Evolutionary conservation across 2,329 filamentous ascomycete species (phyloP), one percentile per base, ranked within the genome.

Genomic region (Fusarium verrucosum): DNA sequence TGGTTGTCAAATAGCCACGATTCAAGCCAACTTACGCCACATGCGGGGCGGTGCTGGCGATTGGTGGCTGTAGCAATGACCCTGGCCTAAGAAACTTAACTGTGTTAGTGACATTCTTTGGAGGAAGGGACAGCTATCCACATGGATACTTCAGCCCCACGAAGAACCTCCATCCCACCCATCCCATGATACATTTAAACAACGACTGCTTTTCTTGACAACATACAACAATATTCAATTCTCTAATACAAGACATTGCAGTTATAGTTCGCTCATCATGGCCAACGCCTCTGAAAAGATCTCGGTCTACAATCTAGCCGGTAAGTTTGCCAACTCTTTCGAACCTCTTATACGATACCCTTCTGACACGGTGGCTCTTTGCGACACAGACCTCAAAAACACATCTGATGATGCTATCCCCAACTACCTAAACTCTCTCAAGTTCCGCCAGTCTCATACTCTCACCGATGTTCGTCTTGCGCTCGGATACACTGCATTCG

Each of bases 331-430:
- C 3, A 26, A 30, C 30, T 41, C 25, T 33, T 28, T 26, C 19
- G 28, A 45, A 33, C 36, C 45, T 33, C 30, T 43, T 46, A 42
- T 46, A 57, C 26, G 19, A 37, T 33, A 7, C n/a, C 28, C 58
- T 68, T 61, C 68, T 72, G 60, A 72, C 70, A 72, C 70, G 44
- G 62, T 72, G 70, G 68, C 70, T 68, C 62, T 50, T 65, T 37
- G 42, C 58, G 40, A 55, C 47, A 41, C 53, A 96, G 95, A 98
- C 76, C 89, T 99, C 66, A 98, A 98, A 80, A 96, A 95, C 81
- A 96, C 94, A 35, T 92, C 92, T 68, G 95, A 99, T 81, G 95
- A 99, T 80, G 92, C 94, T 55, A 89, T 99, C 59, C 88, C 91
- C 58, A 93, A 95, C 80, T 98, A 98, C 82, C 88, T 99, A 65